phyloP scores from a whole-genome alignment of 768 basidiomycete genomes.

The Piloderma croceum region DNA sequence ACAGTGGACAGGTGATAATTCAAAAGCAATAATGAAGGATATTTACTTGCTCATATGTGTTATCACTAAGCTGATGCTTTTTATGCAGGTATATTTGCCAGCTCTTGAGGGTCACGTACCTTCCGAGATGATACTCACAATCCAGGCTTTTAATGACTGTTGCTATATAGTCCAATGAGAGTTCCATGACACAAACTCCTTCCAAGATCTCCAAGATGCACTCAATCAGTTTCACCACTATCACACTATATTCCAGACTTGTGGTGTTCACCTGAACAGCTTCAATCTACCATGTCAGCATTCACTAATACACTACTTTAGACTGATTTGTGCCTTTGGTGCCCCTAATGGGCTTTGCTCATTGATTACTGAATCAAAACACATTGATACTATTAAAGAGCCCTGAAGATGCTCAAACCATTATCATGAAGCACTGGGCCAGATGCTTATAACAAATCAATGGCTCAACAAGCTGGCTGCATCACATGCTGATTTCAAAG shows the following conservation, averaged over 20 bases:
- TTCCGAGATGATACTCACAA: constrained; percentile 15
- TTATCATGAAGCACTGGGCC: constrained; percentile 11
- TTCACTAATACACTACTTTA: constrained; percentile 23
- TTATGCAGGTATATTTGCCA: constrained; percentile 21
- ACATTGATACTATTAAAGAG: constrained; percentile 24
- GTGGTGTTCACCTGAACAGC: no score
- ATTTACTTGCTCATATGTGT: not conserved
- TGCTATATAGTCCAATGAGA: constrained; percentile 23
- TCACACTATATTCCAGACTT: constrained; percentile 13
- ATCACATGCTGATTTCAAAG: no score
- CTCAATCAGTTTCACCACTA: constrained; percentile 18
- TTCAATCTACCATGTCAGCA: constrained; percentile 32
- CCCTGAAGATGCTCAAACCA: constrained; percentile 17
- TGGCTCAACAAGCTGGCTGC: no score
- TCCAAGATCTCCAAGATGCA: constrained; percentile 13
- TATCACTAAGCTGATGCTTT: not conserved
- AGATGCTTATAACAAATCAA: constrained; percentile 24
- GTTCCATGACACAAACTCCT: constrained; percentile 12
- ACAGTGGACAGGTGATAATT: constrained; percentile 21
- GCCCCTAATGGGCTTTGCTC: constrained; percentile 19
- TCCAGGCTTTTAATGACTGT: constrained; percentile 25
- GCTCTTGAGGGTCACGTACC: constrained; percentile 26
- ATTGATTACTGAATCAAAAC: constrained; percentile 18
- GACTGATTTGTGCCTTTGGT: constrained; percentile 20
- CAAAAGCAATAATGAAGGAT: constrained; percentile 19